These are phyloP conservation scores for Avena atlantica DNA, from an alignment of 176 grass and related monocot genomes.

Conservation along the genomic window DNA sequence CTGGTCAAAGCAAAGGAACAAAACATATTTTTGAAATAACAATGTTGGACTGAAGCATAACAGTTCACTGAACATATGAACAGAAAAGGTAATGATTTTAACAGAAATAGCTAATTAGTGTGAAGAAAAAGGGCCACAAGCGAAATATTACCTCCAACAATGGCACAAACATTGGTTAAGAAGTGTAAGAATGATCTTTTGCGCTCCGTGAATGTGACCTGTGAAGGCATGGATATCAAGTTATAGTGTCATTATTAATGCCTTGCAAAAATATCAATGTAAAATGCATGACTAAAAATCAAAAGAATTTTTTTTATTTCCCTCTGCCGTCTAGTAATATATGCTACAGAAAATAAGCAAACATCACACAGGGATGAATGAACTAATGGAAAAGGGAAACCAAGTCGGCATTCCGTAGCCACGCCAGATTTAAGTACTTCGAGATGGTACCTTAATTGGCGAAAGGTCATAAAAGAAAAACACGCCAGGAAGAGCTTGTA, in stretches of 20 bases:
- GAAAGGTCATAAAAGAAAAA: slow-evolving; percentile 99
- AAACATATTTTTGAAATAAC: background rate
- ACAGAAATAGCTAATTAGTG: background rate
- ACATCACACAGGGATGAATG: background rate
- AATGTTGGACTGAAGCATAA: slow-evolving; percentile 36
- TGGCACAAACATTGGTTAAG: slow-evolving; percentile 98
- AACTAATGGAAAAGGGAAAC: slow-evolving; percentile 29
- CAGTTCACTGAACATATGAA: slow-evolving; percentile 11
- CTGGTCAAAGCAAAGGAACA: background rate
- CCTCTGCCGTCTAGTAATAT: background rate
- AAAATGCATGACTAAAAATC: slow-evolving; percentile 14
- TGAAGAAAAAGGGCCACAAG: slow-evolving; percentile 14
- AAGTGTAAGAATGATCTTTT: slow-evolving; percentile 90
- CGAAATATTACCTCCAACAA: slow-evolving; percentile 91
- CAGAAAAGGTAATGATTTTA: slow-evolving; percentile 19
- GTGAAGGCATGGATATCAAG: slow-evolving; percentile 37
- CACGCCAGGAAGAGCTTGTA: slow-evolving; percentile 87
- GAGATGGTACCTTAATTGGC: slow-evolving; percentile 79
- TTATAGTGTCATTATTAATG: slow-evolving; percentile 15
- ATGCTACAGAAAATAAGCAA: background rate
- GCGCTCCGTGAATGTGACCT: slow-evolving; percentile 87
- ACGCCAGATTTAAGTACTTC: slow-evolving; percentile 8
- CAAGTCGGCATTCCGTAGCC: background rate
- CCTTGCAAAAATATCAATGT: slow-evolving; percentile 10
- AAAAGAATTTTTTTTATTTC: slow-evolving; percentile 8